phyloP scores from a whole-genome alignment of 768 basidiomycete species.

The Hypholoma fasciculare region DNA sequence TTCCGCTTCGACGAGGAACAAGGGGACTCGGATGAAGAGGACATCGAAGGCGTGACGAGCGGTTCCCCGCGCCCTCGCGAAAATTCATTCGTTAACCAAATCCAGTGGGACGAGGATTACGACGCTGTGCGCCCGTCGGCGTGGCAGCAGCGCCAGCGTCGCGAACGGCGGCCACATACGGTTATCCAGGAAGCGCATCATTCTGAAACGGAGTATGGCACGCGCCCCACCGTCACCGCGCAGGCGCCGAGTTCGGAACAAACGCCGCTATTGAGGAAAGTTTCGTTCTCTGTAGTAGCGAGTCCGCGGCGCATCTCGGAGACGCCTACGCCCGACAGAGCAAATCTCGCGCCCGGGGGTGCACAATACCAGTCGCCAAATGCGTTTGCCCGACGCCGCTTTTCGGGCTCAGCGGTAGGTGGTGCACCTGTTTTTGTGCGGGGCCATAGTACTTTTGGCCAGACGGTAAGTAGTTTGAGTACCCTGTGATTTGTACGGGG shows the following conservation, averaged over 20 bases:
- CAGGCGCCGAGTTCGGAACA: slow-evolving; percentile 18
- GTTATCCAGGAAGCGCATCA: background rate
- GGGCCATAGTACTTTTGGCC: slow-evolving; percentile 72
- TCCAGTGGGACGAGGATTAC: slow-evolving; percentile 34
- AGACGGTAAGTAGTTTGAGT: slow-evolving; percentile 49
- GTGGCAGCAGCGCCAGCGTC: background rate
- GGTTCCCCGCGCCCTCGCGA: slow-evolving; percentile 13
- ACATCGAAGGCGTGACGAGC: slow-evolving; percentile 13
- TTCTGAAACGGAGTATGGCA: background rate
- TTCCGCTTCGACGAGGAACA: slow-evolving; percentile 19
- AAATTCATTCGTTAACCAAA: slow-evolving; percentile 27
- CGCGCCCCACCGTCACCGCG: background rate
- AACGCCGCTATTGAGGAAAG: slow-evolving; percentile 41
- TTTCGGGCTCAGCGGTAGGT: slow-evolving; percentile 31
- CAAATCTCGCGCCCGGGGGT: background rate
- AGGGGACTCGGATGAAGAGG: slow-evolving; percentile 22
- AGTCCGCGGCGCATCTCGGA: slow-evolving; percentile 8
- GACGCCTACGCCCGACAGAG: background rate
- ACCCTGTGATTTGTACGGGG: background rate
- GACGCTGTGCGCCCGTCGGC: slow-evolving; percentile 8
- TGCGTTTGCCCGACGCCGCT: slow-evolving; percentile 27
- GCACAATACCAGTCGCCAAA: slow-evolving; percentile 15
- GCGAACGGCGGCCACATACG: background rate
- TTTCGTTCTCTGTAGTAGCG: slow-evolving; percentile 31
- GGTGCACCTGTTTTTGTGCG: slow-evolving; percentile 28